Evolutionary conservation across 495 filamentous ascomycete genomes (phyloP), one percentile per base, ranked within the genome.

Genomic region (Beverwykella pulmonaria): DNA sequence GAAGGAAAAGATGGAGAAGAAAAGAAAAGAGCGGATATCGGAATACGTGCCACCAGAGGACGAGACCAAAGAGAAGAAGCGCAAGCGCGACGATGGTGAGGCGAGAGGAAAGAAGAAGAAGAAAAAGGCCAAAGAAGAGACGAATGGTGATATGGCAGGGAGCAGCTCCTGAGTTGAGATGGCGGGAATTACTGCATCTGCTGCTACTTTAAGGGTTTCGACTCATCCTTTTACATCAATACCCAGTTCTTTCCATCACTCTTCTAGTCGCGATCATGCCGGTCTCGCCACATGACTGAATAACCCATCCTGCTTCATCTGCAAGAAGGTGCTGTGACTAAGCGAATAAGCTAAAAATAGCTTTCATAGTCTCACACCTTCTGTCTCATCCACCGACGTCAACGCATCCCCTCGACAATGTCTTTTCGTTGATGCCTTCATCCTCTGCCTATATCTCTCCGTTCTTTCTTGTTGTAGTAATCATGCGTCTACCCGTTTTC

Each of bases 41-140:
- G 89, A 93, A 48, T 97, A 91, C 73, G 83, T 93, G 65, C 86
- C 93, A 25, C 94, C 94, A 10, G 84, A 88, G 70, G 94, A 98
- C 74, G 79, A 73, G 0, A 81, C 78, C 20, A 77, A 64, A 46
- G 77, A 81, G 55, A 79, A 80, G 57, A 86, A 86, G 79, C 75
- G 81, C 63, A 84, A 87, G 67, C 81, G 82, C 57, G 80, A 78
- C 32, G 82, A 84, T 59, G 83, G 83, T 17, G 78, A 79, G 62
- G 79, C 79, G 46, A 80, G 79, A 67, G 75, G 73, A 61, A 73
- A 74, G 62, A 73, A 61, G 55, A 72, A 72, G 65, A 68, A 69
- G 41, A 32, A 62, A 52, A 59, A 57, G 56, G n/a, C 12, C n/a
- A 41, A 32, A 0, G 44, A 20, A 27, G 66, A 50, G 59, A 61